phyloP scores from a whole-genome alignment of 257 asterid species.

The Scutellaria barbata region DNA sequence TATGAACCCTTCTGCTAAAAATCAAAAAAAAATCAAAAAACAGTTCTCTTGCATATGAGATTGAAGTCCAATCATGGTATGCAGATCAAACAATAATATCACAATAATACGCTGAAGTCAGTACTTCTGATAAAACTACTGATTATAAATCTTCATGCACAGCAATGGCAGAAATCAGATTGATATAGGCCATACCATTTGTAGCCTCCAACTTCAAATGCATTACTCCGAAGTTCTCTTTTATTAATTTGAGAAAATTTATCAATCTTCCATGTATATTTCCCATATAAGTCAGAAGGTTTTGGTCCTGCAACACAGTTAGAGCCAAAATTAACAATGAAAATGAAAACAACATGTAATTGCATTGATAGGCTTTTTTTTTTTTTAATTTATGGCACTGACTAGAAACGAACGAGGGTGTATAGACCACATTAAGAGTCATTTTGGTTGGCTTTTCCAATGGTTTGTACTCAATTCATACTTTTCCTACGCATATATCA shows the following conservation, averaged over 20 bases:
- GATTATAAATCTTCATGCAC: conserved; percentile 25
- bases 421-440: neutral
- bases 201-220: conserved; percentile 70
- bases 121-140: conserved; percentile 10
- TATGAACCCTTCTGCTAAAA: conserved; percentile 12
- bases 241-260: conserved; percentile 61
- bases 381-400: neutral
- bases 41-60: neutral
- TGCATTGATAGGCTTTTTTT: conserved; percentile 4
- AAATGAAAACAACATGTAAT: neutral
- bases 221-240: conserved; percentile 63
- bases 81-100: conserved; percentile 8
- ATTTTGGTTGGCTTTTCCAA: neutral
- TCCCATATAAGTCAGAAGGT: conserved; percentile 62
- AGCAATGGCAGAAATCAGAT: conserved; percentile 24
- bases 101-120: conserved; percentile 20
- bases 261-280: conserved; percentile 63
- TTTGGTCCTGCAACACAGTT: conserved; percentile 50
- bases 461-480: neutral
- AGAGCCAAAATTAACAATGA: conserved; percentile 12
- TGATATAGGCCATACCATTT: conserved; percentile 50
- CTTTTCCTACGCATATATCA: neutral
- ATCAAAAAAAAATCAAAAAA: neutral
- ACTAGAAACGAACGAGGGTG: neutral
- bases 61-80: conserved; percentile 1